Evolutionary conservation across 2,329 filamentous ascomycete species (phyloP), one percentile per base, ranked within the genome.

Genomic region (Phialophora chinensis): DNA sequence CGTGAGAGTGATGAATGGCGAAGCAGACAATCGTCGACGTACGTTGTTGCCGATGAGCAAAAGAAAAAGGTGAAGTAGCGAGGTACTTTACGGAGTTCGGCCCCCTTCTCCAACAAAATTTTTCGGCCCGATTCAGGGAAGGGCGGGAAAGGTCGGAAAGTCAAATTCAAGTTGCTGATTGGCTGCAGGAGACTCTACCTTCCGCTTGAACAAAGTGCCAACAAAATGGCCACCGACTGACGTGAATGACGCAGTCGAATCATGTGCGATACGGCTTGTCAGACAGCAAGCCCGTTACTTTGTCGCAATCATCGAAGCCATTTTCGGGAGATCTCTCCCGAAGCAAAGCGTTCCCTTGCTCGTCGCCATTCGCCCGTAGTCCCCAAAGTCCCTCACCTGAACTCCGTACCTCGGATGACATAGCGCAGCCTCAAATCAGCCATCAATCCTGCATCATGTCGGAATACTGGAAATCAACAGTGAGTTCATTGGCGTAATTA

Each of bases 381-480:
- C 49, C 54, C 49, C 57, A 42, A 58, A 62, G 42, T 62, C 29
- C 31, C 33, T 65, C 47, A 50, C 31, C 57, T 33, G 23, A 25
- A 25, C 23, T 25, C 23, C 23, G 20, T 35, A 67, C 14, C 38
- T 44, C 38, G 14, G 38, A 44, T 67, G 66, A 67, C 66, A 67
- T 67, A 60, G 66, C 49, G 8, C 59, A 53, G 11, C 38, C 31
- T 53, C 53, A 20, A 20, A 17, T 56, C 38, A 56, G 52, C 50
- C 17, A 20, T 25, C 17, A 56, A 29, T 56, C 35, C 42, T 49
- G 54, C 38, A 47, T 25, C 57, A 98, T 99, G 95, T 90, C 95
- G 0, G 95, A 98, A 84, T 96, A 97, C 81, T 98, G 95, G 95
- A 98, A 98, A 78, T 97, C 94, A 23, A 97, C 93, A 38, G 86